Evolutionary conservation across 2,329 filamentous ascomycete species (phyloP).

Genomic region (Fusarium nygamai): DNA sequence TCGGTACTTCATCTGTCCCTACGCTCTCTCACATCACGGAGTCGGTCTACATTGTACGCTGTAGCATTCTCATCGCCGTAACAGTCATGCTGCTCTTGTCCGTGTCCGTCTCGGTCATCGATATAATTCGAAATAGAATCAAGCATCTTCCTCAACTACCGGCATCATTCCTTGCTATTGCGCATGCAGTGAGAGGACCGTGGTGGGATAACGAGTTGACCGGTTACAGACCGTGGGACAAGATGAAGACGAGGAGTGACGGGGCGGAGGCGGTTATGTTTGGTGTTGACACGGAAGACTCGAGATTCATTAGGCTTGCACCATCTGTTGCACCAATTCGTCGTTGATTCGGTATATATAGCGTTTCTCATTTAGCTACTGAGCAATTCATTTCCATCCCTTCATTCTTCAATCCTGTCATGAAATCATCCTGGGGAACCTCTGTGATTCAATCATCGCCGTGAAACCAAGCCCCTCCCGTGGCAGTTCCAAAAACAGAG

Average conservation of each 20-base stretch:
- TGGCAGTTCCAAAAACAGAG: neutral
- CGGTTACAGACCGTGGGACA: constrained; percentile 19
- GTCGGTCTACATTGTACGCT: constrained; percentile 30
- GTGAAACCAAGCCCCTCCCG: neutral
- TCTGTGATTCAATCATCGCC: neutral
- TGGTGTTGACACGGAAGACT: constrained; percentile 26
- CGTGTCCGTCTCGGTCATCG: constrained; percentile 22
- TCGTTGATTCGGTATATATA: neutral
- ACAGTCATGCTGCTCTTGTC: constrained; percentile 20
- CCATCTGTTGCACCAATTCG: constrained; percentile 28
- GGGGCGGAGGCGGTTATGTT: constrained; percentile 32
- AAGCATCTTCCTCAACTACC: constrained; percentile 30
- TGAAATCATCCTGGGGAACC: neutral
- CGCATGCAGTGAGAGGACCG: constrained; percentile 24
- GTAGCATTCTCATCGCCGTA: constrained; percentile 29
- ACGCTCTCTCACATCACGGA: constrained; percentile 13
- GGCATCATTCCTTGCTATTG: constrained; percentile 32
- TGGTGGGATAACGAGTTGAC: constrained; percentile 35
- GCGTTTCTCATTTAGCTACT: neutral
- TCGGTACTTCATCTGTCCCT: constrained; percentile 26
- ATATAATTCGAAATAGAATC: constrained; percentile 25
- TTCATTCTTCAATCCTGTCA: neutral
- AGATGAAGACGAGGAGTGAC: neutral
- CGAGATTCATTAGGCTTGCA: constrained; percentile 31
- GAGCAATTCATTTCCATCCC: neutral